Evolutionary conservation across 352 stramenopile species (phyloP).

Genomic region (Phytophthora pisi): DNA sequence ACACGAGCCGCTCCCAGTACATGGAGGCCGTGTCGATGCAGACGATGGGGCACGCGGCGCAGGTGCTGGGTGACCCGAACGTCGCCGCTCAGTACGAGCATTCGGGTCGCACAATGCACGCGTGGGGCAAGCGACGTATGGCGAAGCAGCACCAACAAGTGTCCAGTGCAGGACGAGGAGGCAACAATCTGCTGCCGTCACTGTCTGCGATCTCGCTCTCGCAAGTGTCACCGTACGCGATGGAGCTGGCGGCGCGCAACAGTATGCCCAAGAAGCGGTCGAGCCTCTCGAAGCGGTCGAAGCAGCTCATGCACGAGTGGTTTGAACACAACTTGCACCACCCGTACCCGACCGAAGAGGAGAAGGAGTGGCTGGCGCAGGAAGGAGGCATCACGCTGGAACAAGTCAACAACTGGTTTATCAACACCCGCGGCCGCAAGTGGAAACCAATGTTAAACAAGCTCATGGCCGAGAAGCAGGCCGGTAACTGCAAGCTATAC

Average conservation of each 20-base stretch:
- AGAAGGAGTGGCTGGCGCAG: constrained; percentile 73
- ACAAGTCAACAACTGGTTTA: constrained; percentile 92
- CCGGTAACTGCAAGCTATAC: constrained; percentile 62
- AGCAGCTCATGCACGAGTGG: constrained; percentile 77
- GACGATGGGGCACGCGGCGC: constrained; percentile 28
- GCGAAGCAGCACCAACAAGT: constrained; percentile 16
- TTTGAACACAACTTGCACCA: constrained; percentile 87
- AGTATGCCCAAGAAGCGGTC: constrained; percentile 69
- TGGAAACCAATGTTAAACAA: constrained; percentile 86
- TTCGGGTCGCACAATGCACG: constrained; percentile 31
- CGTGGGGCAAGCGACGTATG: constrained; percentile 43
- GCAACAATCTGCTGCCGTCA: constrained; percentile 5
- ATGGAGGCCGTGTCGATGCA: constrained; percentile 33
- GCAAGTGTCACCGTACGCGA: constrained; percentile 37
- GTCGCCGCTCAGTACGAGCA: constrained; percentile 39
- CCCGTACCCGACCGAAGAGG: constrained; percentile 84
- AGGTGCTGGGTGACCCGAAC: constrained; percentile 29
- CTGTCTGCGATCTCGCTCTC: constrained; percentile 27
- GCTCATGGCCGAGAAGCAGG: constrained; percentile 72
- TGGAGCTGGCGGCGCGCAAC: constrained; percentile 41
- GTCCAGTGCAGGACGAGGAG: constrained; percentile 1
- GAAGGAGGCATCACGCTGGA: constrained; percentile 82
- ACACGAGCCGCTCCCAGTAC: constrained; percentile 25
- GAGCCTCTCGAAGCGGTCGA: constrained; percentile 78
- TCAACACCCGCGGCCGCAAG: constrained; percentile 85